phyloP scores from a whole-genome alignment of 768 basidiomycete genomes.

The Coprinopsis marcescibilis region DNA sequence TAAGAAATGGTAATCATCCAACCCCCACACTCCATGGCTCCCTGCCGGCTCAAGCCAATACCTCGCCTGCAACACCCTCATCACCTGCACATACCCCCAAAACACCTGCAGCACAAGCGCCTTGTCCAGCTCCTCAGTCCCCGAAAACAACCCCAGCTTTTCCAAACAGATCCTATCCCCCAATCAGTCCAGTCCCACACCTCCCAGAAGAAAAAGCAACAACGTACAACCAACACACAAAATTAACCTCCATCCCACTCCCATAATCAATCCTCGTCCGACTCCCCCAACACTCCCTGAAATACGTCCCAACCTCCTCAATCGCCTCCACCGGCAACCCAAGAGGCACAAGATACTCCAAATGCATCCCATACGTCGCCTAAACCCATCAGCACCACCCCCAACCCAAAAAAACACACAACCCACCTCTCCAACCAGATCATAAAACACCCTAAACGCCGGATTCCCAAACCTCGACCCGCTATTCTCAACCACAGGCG shows the following conservation, averaged over 20 bases:
- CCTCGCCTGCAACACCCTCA: conserved; percentile 83
- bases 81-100: conserved; percentile 84
- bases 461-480: conserved; percentile 96
- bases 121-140: conserved; percentile 47
- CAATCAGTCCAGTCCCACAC: neutral
- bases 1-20: conserved; percentile 96
- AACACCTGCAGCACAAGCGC: conserved; percentile 81
- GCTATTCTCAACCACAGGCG: conserved; percentile 84
- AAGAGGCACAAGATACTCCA: conserved; percentile 49
- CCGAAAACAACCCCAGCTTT: conserved; percentile 54
- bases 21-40: conserved; percentile 98
- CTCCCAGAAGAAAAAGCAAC: neutral
- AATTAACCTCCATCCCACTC: conserved; percentile 99
- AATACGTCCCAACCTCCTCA: conserved; percentile 72
- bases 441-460: conserved; percentile 89
- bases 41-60: conserved; percentile 99
- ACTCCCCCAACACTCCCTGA: conserved; percentile 89
- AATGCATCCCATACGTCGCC: conserved; percentile 55
- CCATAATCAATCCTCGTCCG: conserved; percentile 93
- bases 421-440: conserved; percentile 64
- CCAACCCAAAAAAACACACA: neutral
- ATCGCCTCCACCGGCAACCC: conserved; percentile 52
- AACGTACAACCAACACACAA: conserved; percentile 91
- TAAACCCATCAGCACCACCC: conserved; percentile 19
- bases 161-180: conserved; percentile 69